Percentiles rank a stretch among this genome's conserved stretches.
Conservation (phyloP, 768 basidiomycete species). For the Termitomyces bulborhizus region DNA sequence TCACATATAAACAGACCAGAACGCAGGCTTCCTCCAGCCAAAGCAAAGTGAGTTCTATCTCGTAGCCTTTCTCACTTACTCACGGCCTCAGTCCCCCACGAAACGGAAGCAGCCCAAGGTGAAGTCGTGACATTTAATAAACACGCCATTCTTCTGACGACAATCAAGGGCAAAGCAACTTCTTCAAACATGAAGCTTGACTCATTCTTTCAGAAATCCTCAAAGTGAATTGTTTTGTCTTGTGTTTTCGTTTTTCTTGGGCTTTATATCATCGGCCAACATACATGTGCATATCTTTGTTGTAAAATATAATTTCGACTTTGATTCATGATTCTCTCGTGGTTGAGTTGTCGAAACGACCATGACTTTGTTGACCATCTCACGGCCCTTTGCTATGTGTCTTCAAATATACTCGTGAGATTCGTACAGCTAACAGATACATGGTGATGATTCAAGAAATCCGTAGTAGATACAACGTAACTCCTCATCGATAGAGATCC, state of each 20-base stretch:
- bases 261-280: neutral
- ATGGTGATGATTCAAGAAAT: conserved; percentile 1
- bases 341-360: too few relatives aligned
- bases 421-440: conserved; percentile 8
- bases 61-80: neutral
- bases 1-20: neutral
- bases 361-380: too few relatives aligned
- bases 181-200: conserved; percentile 2
- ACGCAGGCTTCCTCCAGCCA: neutral
- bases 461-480: neutral
- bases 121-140: neutral
- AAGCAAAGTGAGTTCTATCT: neutral
- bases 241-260: neutral
- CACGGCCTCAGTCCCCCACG: neutral
- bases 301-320: neutral
- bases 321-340: neutral
- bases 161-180: neutral
- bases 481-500: neutral
- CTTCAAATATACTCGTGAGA: neutral
- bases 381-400: neutral
- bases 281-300: neutral
- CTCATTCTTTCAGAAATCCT: neutral
- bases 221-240: neutral
- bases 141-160: neutral
- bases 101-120: conserved; percentile 1